Percentiles rank a stretch among this genome's conserved stretches.
These are phyloP conservation scores for Hericium rajendrae DNA, from an alignment of 768 basidiomycete species.

Conservation along the genomic window DNA sequence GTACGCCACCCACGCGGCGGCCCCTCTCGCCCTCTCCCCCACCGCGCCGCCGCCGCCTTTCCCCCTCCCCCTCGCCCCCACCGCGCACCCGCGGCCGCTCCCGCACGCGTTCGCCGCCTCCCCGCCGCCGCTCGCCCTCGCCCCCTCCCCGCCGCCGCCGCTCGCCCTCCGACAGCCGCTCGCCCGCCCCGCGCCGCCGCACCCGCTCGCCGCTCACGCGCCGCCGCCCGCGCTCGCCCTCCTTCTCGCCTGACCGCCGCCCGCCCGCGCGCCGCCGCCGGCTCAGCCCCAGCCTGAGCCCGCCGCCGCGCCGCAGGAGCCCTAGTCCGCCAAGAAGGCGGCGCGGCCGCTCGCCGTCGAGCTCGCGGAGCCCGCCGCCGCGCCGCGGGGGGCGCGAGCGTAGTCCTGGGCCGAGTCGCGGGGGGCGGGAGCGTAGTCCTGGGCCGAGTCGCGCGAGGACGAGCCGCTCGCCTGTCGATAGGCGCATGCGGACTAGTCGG, in stretches of 20 bases:
- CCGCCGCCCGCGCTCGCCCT: conserved; percentile 35
- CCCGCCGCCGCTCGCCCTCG: conserved; percentile 6
- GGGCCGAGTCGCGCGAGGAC: too few relatives aligned
- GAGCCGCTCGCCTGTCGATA: too few relatives aligned
- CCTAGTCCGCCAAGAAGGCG: conserved; percentile 24
- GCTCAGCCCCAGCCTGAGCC: conserved; percentile 16
- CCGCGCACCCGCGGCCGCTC: conserved; percentile 12
- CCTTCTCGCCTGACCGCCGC: conserved; percentile 46
- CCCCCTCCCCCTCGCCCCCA: background rate
- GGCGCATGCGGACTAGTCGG: too few relatives aligned
- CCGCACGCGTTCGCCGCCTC: background rate
- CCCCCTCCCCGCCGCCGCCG: background rate
- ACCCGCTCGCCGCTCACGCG: conserved; percentile 9
- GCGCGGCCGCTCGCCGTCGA: background rate
- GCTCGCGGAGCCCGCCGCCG: background rate
- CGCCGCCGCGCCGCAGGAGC: conserved; percentile 26
- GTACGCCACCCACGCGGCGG: conserved; percentile 12
- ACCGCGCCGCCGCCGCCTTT: conserved; percentile 19
- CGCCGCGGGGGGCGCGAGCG: background rate
- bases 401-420: background rate
- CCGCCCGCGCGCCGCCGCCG: conserved; percentile 33
- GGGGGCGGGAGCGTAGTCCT: background rate
- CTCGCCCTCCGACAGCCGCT: background rate
- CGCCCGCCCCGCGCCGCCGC: conserved; percentile 12
- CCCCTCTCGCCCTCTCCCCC: conserved; percentile 19